Evolutionary conservation across 768 basidiomycete genomes (phyloP), one percentile per base, ranked within the genome.

Genomic region (Dacryopinax primogenitus): DNA sequence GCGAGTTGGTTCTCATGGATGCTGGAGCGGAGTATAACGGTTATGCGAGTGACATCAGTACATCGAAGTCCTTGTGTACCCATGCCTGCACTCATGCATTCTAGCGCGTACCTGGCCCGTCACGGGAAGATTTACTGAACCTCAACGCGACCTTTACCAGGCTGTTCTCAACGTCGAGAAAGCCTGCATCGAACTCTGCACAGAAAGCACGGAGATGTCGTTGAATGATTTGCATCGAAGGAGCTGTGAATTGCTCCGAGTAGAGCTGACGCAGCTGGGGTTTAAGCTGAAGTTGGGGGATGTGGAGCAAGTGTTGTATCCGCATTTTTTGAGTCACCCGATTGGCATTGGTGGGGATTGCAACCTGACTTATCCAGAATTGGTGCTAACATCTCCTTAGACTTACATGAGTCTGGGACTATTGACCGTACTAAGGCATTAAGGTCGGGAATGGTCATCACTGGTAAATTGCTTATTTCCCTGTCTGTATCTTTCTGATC

Each of bases 11-110:
- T 16, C 80, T 96, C 13, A 83, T 97, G 63, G 93, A 97, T 68
- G 93, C 92, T 1, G 93, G 91, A 45, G 93, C 92, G 71, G 92
- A 95, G 80, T 89, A 84, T 77, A 88, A 91, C 67, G 91, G 91
- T 36, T 97, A 97, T 71, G 91, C 92, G 6, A 92, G 91, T 51
- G 95, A 98, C 73, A 94, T 97, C 69, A 95, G 90, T 90, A 67
- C 67, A 84, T 67, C 62, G 23, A 12, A 12, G 11, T 18, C 36
- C 36, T 18, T 62, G n/a, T 12, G 7, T 33, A 18, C 33, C 62
- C 6, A 51, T 65, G 34, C 33, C 63, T 26, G 61, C 66, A 1
- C 51, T 62, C 61, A 64, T 63, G 32, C 62, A 18, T 63, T 51
- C 34, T 61, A 91, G 88, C 90, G 21, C 87, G 90, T 35, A 92